Conservation (phyloP, 148 eudicot genomes). For the Camellia japonica region DNA sequence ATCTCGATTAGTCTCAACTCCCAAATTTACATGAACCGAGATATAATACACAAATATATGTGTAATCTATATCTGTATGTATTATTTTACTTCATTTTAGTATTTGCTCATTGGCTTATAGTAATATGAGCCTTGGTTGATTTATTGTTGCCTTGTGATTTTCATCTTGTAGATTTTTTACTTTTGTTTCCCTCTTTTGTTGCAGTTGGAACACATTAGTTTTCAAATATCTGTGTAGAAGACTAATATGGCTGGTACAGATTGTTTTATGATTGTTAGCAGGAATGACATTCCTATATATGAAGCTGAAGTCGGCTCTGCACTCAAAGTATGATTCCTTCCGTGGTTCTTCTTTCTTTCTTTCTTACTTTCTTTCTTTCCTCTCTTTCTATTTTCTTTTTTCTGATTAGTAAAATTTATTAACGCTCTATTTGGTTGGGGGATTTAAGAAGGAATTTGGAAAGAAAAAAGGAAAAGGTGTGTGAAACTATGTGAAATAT, state of each 20-base stretch:
- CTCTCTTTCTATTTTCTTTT: neutral
- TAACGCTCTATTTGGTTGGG: too few relatives aligned
- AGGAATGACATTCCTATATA: slow-evolving; percentile 92
- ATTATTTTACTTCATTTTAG: neutral
- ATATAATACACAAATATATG: neutral
- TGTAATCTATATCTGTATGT: neutral
- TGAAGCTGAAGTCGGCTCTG: slow-evolving; percentile 93
- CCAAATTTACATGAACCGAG: neutral
- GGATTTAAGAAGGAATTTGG: too few relatives aligned
- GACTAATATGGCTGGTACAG: slow-evolving; percentile 65
- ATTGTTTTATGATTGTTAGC: slow-evolving; percentile 96
- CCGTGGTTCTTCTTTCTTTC: neutral
- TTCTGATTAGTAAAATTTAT: neutral
- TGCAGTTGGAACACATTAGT: slow-evolving; percentile 5
- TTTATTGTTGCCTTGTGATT: neutral
- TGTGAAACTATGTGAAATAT: too few relatives aligned
- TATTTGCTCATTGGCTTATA: neutral
- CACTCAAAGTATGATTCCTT: slow-evolving; percentile 47
- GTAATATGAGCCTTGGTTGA: neutral
- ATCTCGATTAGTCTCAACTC: neutral
- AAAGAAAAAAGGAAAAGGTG: too few relatives aligned
- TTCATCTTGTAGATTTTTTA: neutral
- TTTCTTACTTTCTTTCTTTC: neutral
- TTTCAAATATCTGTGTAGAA: neutral
- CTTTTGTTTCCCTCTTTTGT: neutral